phyloP scores from a whole-genome alignment of 768 basidiomycete species.

The Trametes elegans region DNA sequence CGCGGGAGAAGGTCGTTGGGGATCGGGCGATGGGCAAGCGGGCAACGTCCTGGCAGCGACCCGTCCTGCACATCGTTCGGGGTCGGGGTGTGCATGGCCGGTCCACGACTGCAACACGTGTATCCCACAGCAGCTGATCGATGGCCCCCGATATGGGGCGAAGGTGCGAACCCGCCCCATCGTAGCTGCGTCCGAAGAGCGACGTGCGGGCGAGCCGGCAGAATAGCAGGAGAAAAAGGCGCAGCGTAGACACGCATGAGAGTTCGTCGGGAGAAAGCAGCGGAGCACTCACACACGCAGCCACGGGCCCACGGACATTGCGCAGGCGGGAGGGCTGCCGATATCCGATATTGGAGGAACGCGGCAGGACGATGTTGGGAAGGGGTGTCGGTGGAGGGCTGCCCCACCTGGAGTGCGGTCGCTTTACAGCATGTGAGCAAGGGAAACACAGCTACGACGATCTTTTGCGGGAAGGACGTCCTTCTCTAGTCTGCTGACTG shows the following conservation, averaged over 20 bases:
- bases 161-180: neutral
- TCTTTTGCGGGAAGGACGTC: neutral
- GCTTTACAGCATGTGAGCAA: slow-evolving; percentile 10
- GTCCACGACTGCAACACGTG: slow-evolving; percentile 9
- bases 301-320: neutral
- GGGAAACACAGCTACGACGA: slow-evolving; percentile 2
- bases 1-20: slow-evolving; percentile 16
- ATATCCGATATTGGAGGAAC: slow-evolving; percentile 2
- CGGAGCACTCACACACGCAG: slow-evolving; percentile 1
- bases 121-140: slow-evolving; percentile 3
- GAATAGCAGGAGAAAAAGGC: neutral
- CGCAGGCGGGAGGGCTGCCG: slow-evolving; percentile 3
- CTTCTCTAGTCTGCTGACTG: slow-evolving; percentile 8
- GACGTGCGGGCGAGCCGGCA: neutral
- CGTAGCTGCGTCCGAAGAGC: neutral
- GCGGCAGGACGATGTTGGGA: slow-evolving; percentile 1
- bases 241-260: neutral
- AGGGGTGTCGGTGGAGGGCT: neutral
- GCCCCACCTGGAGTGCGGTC: neutral
- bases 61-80: neutral
- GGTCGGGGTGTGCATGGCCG: neutral
- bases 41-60: neutral
- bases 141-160: slow-evolving; percentile 14
- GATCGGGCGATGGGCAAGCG: neutral
- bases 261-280: neutral